A percentile compares a stretch with the other conserved stretches of the same genome.
Evolutionary conservation across 495 filamentous ascomycete species (phyloP).

Genomic region (Hyaloscypha finlandica): DNA sequence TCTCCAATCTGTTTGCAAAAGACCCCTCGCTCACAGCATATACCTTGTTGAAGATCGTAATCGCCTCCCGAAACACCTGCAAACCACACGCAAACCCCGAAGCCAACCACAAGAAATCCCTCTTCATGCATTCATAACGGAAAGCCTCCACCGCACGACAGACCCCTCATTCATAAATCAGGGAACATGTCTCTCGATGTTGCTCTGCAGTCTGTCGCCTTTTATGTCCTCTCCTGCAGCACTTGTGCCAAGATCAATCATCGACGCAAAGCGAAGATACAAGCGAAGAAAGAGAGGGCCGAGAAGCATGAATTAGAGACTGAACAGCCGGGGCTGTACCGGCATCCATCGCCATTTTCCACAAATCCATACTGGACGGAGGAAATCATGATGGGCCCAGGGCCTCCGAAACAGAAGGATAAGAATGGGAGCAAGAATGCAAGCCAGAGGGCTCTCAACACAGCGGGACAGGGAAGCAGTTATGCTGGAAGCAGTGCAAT

Average conservation of each 20-base stretch:
- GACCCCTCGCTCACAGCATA: background rate
- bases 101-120: background rate
- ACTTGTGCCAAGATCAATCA: constrained; percentile 69
- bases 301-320: constrained; percentile 60
- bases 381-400: constrained; percentile 79
- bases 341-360: constrained; percentile 76
- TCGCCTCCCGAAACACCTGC: constrained; percentile 16
- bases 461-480: constrained; percentile 35
- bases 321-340: constrained; percentile 71
- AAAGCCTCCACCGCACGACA: constrained; percentile 1
- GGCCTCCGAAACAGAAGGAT: constrained; percentile 60
- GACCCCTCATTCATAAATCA: background rate
- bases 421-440: constrained; percentile 51
- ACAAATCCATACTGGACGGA: constrained; percentile 87
- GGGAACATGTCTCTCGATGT: constrained; percentile 52
- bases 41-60: constrained; percentile 12
- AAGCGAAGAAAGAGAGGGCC: constrained; percentile 61
- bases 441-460: constrained; percentile 52
- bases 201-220: constrained; percentile 76
- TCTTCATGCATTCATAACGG: constrained; percentile 29
- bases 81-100: constrained; percentile 3
- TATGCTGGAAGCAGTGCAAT: constrained; percentile 35
- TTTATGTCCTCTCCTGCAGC: constrained; percentile 82
- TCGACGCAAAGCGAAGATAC: constrained; percentile 64
- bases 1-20: background rate